A percentile compares a stretch with the other conserved stretches of the same genome.
phyloP scores from a whole-genome alignment of 163 green algal species.

The Scenedesmus sp. region DNA sequence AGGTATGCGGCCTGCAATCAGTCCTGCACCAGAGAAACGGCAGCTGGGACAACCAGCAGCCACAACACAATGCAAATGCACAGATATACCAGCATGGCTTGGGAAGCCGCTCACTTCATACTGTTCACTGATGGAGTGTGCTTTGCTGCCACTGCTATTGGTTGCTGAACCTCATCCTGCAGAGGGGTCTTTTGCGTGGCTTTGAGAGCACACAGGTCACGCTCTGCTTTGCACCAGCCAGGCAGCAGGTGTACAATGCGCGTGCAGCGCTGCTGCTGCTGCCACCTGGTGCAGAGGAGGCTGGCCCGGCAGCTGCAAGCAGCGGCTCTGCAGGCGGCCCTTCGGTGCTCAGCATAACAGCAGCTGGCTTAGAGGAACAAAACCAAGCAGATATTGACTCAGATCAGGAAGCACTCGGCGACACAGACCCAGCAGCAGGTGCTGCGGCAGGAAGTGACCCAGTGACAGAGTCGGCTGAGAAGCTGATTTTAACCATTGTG shows the following conservation, averaged over 20 bases:
- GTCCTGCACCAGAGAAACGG: no score
- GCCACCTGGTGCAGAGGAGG: slow-evolving; percentile 18
- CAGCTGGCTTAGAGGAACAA: neutral
- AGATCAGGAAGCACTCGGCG: no score
- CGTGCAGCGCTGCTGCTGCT: slow-evolving; percentile 56
- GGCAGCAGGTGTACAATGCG: slow-evolving; percentile 58
- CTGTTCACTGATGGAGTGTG: neutral
- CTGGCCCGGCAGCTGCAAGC: neutral
- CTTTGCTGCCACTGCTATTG: neutral
- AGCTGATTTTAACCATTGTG: slow-evolving; percentile 26
- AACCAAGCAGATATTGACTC: neutral
- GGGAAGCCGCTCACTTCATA: no score
- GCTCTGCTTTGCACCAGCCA: slow-evolving; percentile 67
- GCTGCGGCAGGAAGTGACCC: neutral
- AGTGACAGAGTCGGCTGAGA: neutral
- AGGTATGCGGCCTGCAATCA: no score
- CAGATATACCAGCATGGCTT: no score
- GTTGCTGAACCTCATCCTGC: neutral
- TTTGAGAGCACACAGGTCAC: slow-evolving; percentile 67
- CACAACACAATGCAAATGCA: no score
- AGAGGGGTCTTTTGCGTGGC: slow-evolving; percentile 68
- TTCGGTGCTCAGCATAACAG: neutral
- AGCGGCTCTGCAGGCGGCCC: neutral
- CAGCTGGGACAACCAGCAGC: no score
- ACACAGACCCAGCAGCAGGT: neutral